Evolutionary conservation across 176 grass and related monocot species (phyloP).

Genomic region (Saccharum spontaneum): DNA sequence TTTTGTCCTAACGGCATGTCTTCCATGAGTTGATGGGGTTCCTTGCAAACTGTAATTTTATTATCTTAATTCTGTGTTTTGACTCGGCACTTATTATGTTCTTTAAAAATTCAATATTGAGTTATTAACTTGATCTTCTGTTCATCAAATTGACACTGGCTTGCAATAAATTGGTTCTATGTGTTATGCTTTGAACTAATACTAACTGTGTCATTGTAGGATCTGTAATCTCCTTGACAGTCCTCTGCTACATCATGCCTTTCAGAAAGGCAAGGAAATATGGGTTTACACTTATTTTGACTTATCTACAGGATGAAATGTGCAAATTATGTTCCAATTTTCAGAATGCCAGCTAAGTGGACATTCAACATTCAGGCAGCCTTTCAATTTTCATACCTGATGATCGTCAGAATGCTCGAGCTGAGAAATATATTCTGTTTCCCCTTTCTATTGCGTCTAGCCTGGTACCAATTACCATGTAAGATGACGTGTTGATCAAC

Average conservation of each 20-base stretch:
- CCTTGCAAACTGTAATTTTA: conserved; percentile 1
- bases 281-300: neutral
- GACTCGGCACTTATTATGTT: neutral
- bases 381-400: conserved; percentile 34
- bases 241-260: conserved; percentile 24
- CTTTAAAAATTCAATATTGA: neutral
- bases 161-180: neutral
- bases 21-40: neutral
- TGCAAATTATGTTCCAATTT: neutral
- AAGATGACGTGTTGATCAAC: neutral
- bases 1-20: neutral
- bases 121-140: neutral
- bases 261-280: conserved; percentile 8
- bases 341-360: neutral
- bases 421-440: conserved; percentile 29
- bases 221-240: neutral
- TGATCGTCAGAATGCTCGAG: conserved; percentile 70
- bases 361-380: neutral
- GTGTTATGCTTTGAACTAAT: neutral
- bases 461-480: neutral
- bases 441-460: neutral
- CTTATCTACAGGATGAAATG: neutral
- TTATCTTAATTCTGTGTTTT: neutral
- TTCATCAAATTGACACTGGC: neutral
- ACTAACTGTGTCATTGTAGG: neutral